Percentiles rank a stretch among this genome's conserved stretches.
Conservation (phyloP, 2,329 filamentous ascomycete species). For the Pyrenophora graminea region DNA sequence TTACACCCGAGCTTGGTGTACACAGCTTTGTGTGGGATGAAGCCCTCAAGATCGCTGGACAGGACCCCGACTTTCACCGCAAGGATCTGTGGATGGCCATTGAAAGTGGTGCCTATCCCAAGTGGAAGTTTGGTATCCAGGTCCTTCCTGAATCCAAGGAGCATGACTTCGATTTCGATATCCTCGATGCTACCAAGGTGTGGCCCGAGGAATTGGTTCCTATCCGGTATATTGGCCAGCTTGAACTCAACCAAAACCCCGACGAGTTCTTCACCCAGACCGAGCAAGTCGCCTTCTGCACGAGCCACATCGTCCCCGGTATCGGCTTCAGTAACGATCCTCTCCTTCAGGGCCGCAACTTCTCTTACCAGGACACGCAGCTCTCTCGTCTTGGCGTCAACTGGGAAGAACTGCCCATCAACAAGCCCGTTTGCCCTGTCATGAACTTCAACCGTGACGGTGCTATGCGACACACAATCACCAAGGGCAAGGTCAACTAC, state of each 20-base stretch:
- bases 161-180: slow-evolving; percentile 82
- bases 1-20: slow-evolving; percentile 73
- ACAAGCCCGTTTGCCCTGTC: slow-evolving; percentile 73
- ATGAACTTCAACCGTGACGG: slow-evolving; percentile 80
- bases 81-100: slow-evolving; percentile 79
- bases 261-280: slow-evolving; percentile 84
- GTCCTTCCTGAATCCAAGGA: slow-evolving; percentile 71
- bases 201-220: slow-evolving; percentile 81
- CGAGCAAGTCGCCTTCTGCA: slow-evolving; percentile 83
- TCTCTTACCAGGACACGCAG: slow-evolving; percentile 69
- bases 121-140: slow-evolving; percentile 85
- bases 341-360: slow-evolving; percentile 73
- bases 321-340: slow-evolving; percentile 79
- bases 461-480: slow-evolving; percentile 72
- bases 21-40: slow-evolving; percentile 81
- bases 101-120: slow-evolving; percentile 69
- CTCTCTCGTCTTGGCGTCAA: slow-evolving; percentile 72
- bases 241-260: slow-evolving; percentile 78
- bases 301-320: slow-evolving; percentile 76
- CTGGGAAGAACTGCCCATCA: slow-evolving; percentile 78
- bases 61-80: slow-evolving; percentile 78
- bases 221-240: slow-evolving; percentile 75
- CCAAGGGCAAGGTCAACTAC: slow-evolving; percentile 74
- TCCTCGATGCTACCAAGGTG: slow-evolving; percentile 82
- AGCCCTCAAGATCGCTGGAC: slow-evolving; percentile 66